Base-by-base conservation (phyloP, 345 rosid genomes). In the Ceriops tagal region DNA sequence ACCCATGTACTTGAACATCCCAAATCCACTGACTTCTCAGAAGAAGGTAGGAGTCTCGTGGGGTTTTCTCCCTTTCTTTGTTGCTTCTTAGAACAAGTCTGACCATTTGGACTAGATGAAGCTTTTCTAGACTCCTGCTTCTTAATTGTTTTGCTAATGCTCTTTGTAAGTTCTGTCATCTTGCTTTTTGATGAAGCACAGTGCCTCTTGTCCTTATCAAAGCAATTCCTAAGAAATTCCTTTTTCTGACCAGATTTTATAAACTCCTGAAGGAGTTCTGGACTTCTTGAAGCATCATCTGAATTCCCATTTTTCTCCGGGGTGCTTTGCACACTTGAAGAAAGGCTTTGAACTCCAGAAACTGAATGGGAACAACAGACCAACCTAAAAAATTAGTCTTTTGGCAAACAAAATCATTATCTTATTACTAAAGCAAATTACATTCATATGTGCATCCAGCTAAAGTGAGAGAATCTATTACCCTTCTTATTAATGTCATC, bases 31-130 rank as follows among this genome's bases (percentile, higher is more conserved):
- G 82, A 67, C 65, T 74, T 79, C 76, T 86, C 87, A 30, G 77
- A 52, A 64, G 83, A 66, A 9, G 80, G 75, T 20, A 74, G 76
- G 39, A 84, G 51, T 56, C 88, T 78, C 31, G 58, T 73, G 53
- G 92, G 96, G 53, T 82, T 84, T 74, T 86, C 89, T 66, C 86
- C 89, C 80, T 89, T 89, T 59, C 92, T 82, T 72, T 43, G 83
- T 75, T 84, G 88, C 82, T 89, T 89, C 85, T 78, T 84, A 53
- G 78, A 69, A 26, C 79, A 68, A 67, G 82, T 76, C 59, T 75
- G 88, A 76, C 68, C 77, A 68, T 39, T 67, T 56, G 83, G 74
- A 71, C 77, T 61, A 18, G 71, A 65, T 60, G 82, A 67, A 60
- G 73, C 76, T 71, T 82, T 89, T 81, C 69, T 89, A 1, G 69